phyloP scores from a whole-genome alignment of 106 monocot genomes.

The Dioscorea dumetorum region DNA sequence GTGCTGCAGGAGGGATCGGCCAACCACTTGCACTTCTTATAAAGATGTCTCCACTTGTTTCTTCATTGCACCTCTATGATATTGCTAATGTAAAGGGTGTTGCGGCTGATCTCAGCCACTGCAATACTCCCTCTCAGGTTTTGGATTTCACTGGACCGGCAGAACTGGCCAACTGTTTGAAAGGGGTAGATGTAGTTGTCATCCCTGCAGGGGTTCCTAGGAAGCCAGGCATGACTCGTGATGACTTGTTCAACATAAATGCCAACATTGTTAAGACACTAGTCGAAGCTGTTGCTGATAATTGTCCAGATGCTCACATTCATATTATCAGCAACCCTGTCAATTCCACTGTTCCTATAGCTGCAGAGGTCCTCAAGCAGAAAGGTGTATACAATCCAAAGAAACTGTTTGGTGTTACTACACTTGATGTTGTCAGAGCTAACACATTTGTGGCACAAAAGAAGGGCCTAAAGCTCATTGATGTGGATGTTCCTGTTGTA shows the following conservation, averaged over 20 bases:
- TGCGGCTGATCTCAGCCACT: slow-evolving; percentile 48
- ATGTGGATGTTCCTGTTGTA: slow-evolving; percentile 55
- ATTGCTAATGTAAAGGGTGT: slow-evolving; percentile 50
- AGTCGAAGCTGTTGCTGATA: slow-evolving; percentile 54
- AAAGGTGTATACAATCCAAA: slow-evolving; percentile 54
- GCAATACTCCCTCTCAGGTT: slow-evolving; percentile 50
- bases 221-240: slow-evolving; percentile 59
- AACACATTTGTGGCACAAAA: slow-evolving; percentile 70
- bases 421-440: slow-evolving; percentile 61
- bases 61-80: slow-evolving; percentile 53
- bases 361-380: slow-evolving; percentile 47
- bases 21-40: slow-evolving; percentile 55
- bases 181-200: slow-evolving; percentile 59
- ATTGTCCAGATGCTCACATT: slow-evolving; percentile 55
- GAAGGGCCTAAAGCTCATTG: slow-evolving; percentile 39
- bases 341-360: slow-evolving; percentile 72
- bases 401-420: slow-evolving; percentile 65
- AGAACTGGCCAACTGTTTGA: slow-evolving; percentile 39
- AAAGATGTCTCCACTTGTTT: slow-evolving; percentile 72
- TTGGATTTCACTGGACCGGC: slow-evolving; percentile 47
- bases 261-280: slow-evolving; percentile 47
- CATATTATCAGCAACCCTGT: slow-evolving; percentile 71
- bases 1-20: slow-evolving; percentile 57
- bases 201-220: slow-evolving; percentile 69
- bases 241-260: slow-evolving; percentile 52